A percentile compares a stretch with the other conserved stretches of the same genome.
These are phyloP conservation scores for Xylariomycetidae sp. DNA, from an alignment of 2,329 filamentous ascomycete genomes.

Conservation along the genomic window DNA sequence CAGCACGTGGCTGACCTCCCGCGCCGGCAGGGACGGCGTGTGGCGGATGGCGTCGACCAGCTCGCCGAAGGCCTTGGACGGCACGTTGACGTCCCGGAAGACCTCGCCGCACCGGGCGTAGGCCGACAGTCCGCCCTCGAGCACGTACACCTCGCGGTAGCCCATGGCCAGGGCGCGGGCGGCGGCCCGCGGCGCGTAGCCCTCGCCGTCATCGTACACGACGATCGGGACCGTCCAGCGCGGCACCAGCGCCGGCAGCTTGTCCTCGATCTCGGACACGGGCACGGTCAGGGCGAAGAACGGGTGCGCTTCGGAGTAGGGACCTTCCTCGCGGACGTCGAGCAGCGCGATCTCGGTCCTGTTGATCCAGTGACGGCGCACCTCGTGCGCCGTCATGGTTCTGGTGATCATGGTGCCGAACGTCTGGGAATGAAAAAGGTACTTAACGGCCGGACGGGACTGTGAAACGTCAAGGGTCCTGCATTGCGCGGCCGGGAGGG, in stretches of 20 bases:
- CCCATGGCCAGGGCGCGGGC: constrained; percentile 1
- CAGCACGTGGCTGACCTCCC: constrained; percentile 1
- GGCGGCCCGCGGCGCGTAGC: neutral
- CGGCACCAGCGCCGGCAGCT: constrained; percentile 1
- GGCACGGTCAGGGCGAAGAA: constrained; percentile 2
- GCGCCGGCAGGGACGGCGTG: constrained; percentile 1
- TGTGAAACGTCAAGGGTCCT: too few species aligned
- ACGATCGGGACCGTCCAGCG: neutral
- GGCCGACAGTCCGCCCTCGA: neutral
- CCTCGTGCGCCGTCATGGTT: neutral
- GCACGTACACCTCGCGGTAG: neutral
- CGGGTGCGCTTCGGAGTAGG: constrained; percentile 1
- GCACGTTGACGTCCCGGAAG: constrained; percentile 2
- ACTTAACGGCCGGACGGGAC: too few species aligned
- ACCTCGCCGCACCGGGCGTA: constrained; percentile 1
- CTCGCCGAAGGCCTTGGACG: constrained; percentile 2
- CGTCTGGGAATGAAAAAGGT: too few species aligned
- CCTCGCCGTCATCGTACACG: constrained; percentile 1
- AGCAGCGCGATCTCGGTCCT: constrained; percentile 1
- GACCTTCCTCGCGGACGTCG: constrained; percentile 1
- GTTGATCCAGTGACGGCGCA: constrained; percentile 1
- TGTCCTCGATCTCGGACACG: constrained; percentile 1
- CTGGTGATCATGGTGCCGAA: constrained; percentile 1
- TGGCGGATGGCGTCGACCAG: constrained; percentile 2
- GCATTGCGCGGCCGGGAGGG: too few species aligned